Conservation (phyloP, 169 alveolate genomes). For the Haemoproteus tartakovskyi region DNA sequence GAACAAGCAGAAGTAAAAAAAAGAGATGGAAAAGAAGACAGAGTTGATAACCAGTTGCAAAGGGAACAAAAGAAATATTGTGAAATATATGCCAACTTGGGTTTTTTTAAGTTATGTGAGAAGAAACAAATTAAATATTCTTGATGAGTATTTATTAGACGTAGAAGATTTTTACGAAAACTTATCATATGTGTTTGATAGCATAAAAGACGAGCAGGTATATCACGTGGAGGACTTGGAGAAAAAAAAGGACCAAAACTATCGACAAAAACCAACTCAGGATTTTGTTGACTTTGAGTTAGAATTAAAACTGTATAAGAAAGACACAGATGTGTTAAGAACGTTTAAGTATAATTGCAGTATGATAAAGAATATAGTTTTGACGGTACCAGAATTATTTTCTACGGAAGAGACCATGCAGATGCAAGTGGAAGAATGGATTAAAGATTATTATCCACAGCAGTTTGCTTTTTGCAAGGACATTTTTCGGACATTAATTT, state of each 20-base stretch:
- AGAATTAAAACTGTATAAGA: no score
- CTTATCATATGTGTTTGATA: conserved; percentile 52
- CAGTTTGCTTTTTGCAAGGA: conserved; percentile 68
- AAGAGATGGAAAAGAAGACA: no score
- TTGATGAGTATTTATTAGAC: conserved; percentile 64
- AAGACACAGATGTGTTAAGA: not conserved
- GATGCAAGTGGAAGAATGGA: conserved; percentile 73
- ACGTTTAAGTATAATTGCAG: conserved; percentile 42
- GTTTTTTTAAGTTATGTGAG: conserved; percentile 37
- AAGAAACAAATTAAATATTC: conserved; percentile 53
- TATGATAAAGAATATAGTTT: conserved; percentile 30
- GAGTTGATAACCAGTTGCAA: no score
- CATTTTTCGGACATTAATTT: conserved; percentile 70
- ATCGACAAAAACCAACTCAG: no score
- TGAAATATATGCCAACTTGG: conserved; percentile 20
- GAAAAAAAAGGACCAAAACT: conserved; percentile 35
- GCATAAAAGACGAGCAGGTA: conserved; percentile 60
- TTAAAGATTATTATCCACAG: conserved; percentile 65
- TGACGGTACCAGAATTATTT: conserved; percentile 40
- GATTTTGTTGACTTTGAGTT: no score
- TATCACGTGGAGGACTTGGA: conserved; percentile 37
- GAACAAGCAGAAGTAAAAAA: no score
- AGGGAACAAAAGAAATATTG: no score
- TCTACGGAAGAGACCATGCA: conserved; percentile 67
- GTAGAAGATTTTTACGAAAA: conserved; percentile 67